Percentiles rank a stretch among this genome's conserved stretches.
Evolutionary conservation across 2,329 filamentous ascomycete genomes (phyloP).

Genomic region (Dothideomycetes sp.): DNA sequence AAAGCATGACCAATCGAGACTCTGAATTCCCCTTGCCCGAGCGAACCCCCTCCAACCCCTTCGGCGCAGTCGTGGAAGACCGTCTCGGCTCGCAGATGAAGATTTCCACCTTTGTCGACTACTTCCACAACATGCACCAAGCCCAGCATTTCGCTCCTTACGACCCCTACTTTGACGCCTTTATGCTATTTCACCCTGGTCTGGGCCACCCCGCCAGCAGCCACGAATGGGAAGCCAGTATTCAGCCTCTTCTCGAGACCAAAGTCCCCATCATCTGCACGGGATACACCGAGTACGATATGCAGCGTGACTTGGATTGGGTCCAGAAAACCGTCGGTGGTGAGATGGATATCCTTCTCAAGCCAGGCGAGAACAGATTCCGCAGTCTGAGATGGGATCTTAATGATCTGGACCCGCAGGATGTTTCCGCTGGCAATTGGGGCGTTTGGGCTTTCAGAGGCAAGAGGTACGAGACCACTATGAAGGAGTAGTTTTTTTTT

Average conservation of each 20-base stretch:
- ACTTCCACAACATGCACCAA: constrained; percentile 93
- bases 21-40: constrained; percentile 83
- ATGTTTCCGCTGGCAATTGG: constrained; percentile 93
- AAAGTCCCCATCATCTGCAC: constrained; percentile 92
- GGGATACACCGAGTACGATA: constrained; percentile 90
- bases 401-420: constrained; percentile 89
- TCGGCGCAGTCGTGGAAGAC: constrained; percentile 88
- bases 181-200: constrained; percentile 93
- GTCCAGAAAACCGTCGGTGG: constrained; percentile 74
- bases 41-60: constrained; percentile 77
- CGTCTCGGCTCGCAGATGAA: constrained; percentile 82
- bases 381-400: constrained; percentile 92
- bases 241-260: constrained; percentile 84
- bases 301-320: constrained; percentile 86
- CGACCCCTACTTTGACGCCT: constrained; percentile 97
- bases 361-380: constrained; percentile 91
- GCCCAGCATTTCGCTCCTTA: constrained; percentile 86
- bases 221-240: constrained; percentile 86
- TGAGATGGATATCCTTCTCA: constrained; percentile 83
- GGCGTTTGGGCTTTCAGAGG: constrained; percentile 94
- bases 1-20: constrained; percentile 90
- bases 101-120: constrained; percentile 94
- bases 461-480: constrained; percentile 69
- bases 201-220: constrained; percentile 87
- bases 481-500: constrained; percentile 1